These are phyloP conservation scores for Furcasterigmium sp. DNA, from an alignment of 2,329 filamentous ascomycete species.

Conservation along the genomic window DNA sequence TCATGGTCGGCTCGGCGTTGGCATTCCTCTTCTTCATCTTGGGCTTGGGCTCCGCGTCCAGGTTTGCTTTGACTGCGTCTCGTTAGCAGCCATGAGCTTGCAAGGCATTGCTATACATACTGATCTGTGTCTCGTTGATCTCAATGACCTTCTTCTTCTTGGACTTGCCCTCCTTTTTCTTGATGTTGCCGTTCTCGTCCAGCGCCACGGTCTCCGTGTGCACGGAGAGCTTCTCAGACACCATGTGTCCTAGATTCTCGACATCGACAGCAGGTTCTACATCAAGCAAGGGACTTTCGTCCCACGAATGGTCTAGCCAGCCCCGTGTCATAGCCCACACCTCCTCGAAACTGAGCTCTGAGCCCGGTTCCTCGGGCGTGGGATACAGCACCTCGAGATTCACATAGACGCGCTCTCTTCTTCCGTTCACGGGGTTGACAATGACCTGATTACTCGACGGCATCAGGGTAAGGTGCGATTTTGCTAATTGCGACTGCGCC, in stretches of 20 bases:
- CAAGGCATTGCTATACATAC: conserved; percentile 44
- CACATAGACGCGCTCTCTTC: conserved; percentile 81
- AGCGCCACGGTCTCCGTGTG: conserved; percentile 40
- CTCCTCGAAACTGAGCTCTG: conserved; percentile 89
- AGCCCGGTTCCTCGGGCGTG: conserved; percentile 61
- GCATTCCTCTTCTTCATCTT: conserved; percentile 74
- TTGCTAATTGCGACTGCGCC: conserved; percentile 53
- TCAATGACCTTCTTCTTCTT: conserved; percentile 79
- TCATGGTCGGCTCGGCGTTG: conserved; percentile 86
- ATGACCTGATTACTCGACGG: conserved; percentile 72
- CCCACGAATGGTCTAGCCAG: conserved; percentile 56
- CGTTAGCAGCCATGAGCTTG: conserved; percentile 19
- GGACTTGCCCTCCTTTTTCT: conserved; percentile 39
- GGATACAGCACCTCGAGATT: conserved; percentile 84
- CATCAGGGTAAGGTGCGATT: conserved; percentile 60
- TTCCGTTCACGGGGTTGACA: conserved; percentile 76
- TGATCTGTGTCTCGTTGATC: conserved; percentile 86
- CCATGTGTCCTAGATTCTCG: conserved; percentile 15
- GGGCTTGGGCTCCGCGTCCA: conserved; percentile 66
- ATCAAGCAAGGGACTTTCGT: conserved; percentile 14
- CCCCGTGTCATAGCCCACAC: conserved; percentile 74
- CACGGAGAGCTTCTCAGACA: conserved; percentile 32
- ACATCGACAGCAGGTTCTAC: conserved; percentile 9
- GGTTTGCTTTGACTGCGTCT: conserved; percentile 75
- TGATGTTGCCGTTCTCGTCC: conserved; percentile 55